Evolutionary conservation across 176 grass and related monocot species (phyloP), one percentile per base, ranked within the genome.

Genomic region (Pontederia paniculata): DNA sequence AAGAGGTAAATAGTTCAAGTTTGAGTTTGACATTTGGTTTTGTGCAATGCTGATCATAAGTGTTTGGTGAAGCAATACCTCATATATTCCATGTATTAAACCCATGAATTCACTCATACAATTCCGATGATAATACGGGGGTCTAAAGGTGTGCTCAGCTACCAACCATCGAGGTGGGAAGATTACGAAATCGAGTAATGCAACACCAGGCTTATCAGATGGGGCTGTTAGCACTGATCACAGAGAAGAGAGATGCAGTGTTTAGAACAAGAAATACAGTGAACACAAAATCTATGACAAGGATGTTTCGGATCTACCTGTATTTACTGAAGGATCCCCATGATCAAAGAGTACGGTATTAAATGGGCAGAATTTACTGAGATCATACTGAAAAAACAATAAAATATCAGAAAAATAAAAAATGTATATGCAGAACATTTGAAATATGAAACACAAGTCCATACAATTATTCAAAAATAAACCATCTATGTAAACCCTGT

Each of bases 71-170:
- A 25, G 17, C 28, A 1, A 44, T 76, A 96, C 85, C 83, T 97
- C 86, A 9, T 97, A 97, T 37, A 66, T 41, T 23, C 91, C 91
- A 14, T 84, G 64, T 17, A 97, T 90, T 14, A 90, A 65, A 18
- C 86, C 91, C 91, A 90, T 97, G 58, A 88, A 97, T 66, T 97
- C 83, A 15, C 72, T 97, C 91, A 90, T 97, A 76, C 86, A 97
- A 69, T 97, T 97, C 42, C 86, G 79, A 14, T 97, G 91, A 44
- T 90, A 97, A 68, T 97, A 88, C 1, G 91, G 91, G 42, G 91
- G 91, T 0, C 86, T 67, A 68, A 97, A 97, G 12, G 91, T 97
- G 48, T 97, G 83, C 22, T 97, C 91, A 41, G 86, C 91, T 22
- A 90, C 91, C 63, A 90, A 37, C 91, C 91, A 97, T 57, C 91